Evolutionary conservation across 208 protist genomes (phyloP).

Genomic region (Trypanosomatidae sp.): DNA sequence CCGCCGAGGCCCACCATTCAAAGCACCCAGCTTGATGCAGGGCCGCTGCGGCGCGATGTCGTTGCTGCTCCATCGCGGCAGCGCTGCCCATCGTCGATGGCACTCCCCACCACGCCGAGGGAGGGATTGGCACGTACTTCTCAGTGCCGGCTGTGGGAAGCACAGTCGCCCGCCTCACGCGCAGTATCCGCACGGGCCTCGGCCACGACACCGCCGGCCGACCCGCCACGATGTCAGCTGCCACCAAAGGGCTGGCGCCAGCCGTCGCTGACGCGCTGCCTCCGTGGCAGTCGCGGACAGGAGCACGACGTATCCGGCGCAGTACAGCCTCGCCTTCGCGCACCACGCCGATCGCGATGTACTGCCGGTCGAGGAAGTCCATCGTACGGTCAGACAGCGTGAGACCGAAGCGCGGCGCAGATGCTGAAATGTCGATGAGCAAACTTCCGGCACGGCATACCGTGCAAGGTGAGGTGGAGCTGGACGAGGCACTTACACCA

Average conservation of each 20-base stretch:
- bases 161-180: constrained; percentile 61
- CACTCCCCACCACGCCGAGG: constrained; percentile 9
- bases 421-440: constrained; percentile 39
- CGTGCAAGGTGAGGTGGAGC: constrained; percentile 13
- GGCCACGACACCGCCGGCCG: constrained; percentile 35
- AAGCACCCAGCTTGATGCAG: constrained; percentile 54
- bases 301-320: constrained; percentile 38
- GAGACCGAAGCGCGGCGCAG: constrained; percentile 44
- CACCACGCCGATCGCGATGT: constrained; percentile 60
- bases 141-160: constrained; percentile 63
- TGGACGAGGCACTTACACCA: neutral
- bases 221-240: constrained; percentile 9
- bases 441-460: constrained; percentile 42
- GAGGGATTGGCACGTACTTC: constrained; percentile 9
- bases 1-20: constrained; percentile 42
- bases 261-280: neutral
- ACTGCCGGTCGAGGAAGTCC: constrained; percentile 60
- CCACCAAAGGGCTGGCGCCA: neutral
- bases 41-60: constrained; percentile 2
- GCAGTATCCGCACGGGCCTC: constrained; percentile 42
- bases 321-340: constrained; percentile 54
- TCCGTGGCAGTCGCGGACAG: constrained; percentile 9
- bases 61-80: constrained; percentile 1
- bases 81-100: neutral
- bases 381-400: constrained; percentile 51